These are phyloP conservation scores for Fusarium domesticum DNA, from an alignment of 2,329 filamentous ascomycete genomes.

Conservation along the genomic window DNA sequence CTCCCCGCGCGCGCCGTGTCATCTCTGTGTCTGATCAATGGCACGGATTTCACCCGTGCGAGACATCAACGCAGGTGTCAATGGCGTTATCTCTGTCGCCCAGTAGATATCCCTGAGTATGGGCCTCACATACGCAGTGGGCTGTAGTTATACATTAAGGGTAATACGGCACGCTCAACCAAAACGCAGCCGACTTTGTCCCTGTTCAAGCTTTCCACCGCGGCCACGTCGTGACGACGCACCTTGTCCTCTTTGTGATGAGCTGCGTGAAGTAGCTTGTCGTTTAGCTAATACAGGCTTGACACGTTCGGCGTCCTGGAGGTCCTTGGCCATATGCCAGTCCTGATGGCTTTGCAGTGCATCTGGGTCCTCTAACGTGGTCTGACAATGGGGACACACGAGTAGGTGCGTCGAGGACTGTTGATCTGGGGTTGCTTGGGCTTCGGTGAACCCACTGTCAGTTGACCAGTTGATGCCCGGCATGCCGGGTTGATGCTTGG, in stretches of 20 bases:
- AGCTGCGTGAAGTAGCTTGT: constrained; percentile 32
- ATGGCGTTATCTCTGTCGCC: neutral
- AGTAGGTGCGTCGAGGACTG: constrained; percentile 38
- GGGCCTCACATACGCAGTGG: neutral
- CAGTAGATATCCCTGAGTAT: neutral
- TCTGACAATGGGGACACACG: constrained; percentile 64
- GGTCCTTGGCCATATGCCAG: constrained; percentile 89
- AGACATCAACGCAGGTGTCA: no score
- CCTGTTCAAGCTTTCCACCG: constrained; percentile 48
- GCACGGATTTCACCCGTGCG: no score
- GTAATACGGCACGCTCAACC: constrained; percentile 38
- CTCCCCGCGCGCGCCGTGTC: no score
- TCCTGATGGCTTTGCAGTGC: constrained; percentile 76
- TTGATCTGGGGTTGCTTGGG: constrained; percentile 21
- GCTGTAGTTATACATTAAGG: constrained; percentile 1
- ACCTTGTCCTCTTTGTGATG: constrained; percentile 31
- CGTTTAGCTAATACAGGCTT: constrained; percentile 43
- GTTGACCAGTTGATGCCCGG: constrained; percentile 12
- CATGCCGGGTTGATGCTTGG: constrained; percentile 8
- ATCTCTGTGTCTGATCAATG: no score
- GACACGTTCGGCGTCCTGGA: constrained; percentile 64
- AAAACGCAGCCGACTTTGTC: constrained; percentile 60
- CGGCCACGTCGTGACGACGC: constrained; percentile 42
- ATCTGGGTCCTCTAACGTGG: constrained; percentile 54
- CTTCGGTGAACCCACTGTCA: constrained; percentile 12